phyloP scores from a whole-genome alignment of 2,329 filamentous ascomycete genomes.

The Dothistroma pini region DNA sequence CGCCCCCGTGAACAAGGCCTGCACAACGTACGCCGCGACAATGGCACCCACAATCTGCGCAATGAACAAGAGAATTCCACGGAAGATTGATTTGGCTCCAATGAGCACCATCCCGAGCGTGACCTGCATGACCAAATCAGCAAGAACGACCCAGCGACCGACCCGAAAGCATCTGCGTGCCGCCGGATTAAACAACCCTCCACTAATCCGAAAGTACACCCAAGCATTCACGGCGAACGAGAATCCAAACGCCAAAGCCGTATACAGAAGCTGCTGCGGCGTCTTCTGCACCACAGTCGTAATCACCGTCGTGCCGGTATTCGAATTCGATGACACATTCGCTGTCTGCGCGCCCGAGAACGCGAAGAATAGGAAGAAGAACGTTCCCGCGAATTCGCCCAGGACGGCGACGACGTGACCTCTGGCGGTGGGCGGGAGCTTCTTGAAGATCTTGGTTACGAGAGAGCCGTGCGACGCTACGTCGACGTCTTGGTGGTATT shows the following conservation, averaged over 20 bases:
- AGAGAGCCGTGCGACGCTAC: not conserved
- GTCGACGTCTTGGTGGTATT: not conserved
- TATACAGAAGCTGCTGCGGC: constrained; percentile 38
- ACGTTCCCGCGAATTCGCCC: constrained; percentile 44
- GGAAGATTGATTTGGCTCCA: constrained; percentile 34
- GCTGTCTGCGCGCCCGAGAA: constrained; percentile 44
- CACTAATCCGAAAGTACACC: constrained; percentile 38
- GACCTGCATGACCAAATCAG: constrained; percentile 11
- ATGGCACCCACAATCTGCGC: constrained; percentile 37
- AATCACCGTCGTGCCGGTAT: constrained; percentile 18
- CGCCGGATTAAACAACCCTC: constrained; percentile 37
- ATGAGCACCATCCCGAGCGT: constrained; percentile 29
- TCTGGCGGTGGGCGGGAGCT: constrained; percentile 13
- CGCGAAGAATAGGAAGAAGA: constrained; percentile 46
- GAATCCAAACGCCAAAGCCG: constrained; percentile 40
- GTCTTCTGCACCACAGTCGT: constrained; percentile 29
- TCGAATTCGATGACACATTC: constrained; percentile 35
- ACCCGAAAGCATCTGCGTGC: not conserved
- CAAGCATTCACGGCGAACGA: constrained; percentile 42
- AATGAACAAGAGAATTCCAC: constrained; percentile 35
- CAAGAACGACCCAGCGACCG: not conserved
- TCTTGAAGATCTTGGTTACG: not conserved
- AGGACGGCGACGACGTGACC: constrained; percentile 33
- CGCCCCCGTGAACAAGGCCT: constrained; percentile 36
- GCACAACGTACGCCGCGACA: constrained; percentile 32